These are phyloP conservation scores for Metrosideros polymorpha DNA, from an alignment of 441 rosid species.

Conservation along the genomic window DNA sequence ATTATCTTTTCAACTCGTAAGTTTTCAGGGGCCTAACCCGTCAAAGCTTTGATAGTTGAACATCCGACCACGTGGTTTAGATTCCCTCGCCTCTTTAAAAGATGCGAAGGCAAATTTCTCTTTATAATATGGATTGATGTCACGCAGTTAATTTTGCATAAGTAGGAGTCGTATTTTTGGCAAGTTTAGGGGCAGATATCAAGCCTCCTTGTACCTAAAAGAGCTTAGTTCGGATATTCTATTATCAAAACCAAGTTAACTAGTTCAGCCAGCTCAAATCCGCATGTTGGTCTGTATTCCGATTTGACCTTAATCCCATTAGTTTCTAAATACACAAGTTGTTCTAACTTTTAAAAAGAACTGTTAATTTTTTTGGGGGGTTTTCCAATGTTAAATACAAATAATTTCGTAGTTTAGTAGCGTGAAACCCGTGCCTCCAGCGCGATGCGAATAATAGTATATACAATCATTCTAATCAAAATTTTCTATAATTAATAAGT, in stretches of 20 bases:
- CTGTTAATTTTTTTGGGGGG: background rate
- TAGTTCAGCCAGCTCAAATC: background rate
- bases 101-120: background rate
- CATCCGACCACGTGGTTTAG: background rate
- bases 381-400: background rate
- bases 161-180: background rate
- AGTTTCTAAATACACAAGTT: background rate
- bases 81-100: background rate
- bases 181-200: background rate
- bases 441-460: background rate
- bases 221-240: background rate
- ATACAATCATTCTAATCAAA: background rate
- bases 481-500: background rate
- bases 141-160: background rate
- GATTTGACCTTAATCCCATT: background rate
- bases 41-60: background rate
- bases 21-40: background rate
- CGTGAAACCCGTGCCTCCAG: background rate
- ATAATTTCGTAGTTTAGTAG: background rate
- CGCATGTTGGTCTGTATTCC: background rate
- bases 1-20: background rate
- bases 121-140: background rate
- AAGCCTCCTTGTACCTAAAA: background rate
- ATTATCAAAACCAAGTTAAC: background rate
- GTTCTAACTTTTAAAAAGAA: background rate